phyloP scores from a whole-genome alignment of 139 green algal genomes.

The Bryopsis sp. region DNA sequence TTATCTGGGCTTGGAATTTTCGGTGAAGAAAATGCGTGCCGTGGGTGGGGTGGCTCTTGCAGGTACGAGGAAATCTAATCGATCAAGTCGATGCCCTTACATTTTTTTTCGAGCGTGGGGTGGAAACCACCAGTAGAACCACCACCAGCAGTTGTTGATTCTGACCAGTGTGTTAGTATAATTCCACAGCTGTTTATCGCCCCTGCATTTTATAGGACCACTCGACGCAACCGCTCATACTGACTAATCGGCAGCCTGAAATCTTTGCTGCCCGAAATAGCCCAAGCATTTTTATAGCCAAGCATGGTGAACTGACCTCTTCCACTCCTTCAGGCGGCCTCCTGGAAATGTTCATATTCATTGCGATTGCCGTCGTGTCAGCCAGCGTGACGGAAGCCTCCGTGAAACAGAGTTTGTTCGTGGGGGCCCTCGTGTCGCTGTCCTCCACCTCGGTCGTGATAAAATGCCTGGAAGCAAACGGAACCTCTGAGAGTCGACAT shows the following conservation, averaged over 20 bases:
- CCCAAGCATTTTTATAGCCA: too few relatives aligned
- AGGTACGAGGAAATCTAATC: constrained; percentile 42
- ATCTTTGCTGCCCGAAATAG: not conserved
- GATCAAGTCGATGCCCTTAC: constrained; percentile 23
- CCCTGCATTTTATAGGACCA: too few relatives aligned
- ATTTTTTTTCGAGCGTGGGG: constrained; percentile 13
- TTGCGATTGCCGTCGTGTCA: constrained; percentile 1
- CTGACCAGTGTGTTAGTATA: constrained; percentile 15
- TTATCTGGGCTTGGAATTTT: constrained; percentile 87
- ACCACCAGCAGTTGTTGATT: constrained; percentile 27
- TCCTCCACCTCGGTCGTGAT: constrained; percentile 66
- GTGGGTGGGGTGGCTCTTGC: constrained; percentile 76
- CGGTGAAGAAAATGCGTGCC: constrained; percentile 59
- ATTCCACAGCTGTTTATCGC: too few relatives aligned
- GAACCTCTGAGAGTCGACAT: constrained; percentile 36
- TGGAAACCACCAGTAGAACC: constrained; percentile 27
- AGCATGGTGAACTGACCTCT: too few relatives aligned
- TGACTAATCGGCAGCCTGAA: not conserved
- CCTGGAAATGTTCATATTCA: constrained; percentile 36
- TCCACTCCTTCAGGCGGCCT: constrained; percentile 27
- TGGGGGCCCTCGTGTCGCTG: constrained; percentile 82
- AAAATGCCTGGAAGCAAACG: constrained; percentile 67
- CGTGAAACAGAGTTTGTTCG: constrained; percentile 67
- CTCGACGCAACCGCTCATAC: too few relatives aligned
- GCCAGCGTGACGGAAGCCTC: not conserved